Percentiles rank a stretch among this genome's conserved stretches.
Evolutionary conservation across 176 grass and related monocot genomes (phyloP).

Genomic region (Thinopyrum elongatum): DNA sequence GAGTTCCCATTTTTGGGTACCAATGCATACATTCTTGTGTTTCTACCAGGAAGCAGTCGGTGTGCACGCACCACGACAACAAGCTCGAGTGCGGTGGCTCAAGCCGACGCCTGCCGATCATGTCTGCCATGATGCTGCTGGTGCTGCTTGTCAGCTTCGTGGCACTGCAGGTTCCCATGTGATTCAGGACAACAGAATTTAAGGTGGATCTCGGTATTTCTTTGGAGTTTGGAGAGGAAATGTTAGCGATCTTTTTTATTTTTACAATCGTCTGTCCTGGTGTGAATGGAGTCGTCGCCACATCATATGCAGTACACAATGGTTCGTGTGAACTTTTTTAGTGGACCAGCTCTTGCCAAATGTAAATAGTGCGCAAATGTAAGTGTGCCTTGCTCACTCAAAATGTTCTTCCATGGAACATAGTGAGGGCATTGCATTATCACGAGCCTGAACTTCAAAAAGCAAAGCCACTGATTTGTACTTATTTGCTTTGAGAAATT

Average conservation of each 20-base stretch:
- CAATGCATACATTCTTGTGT: not conserved
- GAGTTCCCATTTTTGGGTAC: not conserved
- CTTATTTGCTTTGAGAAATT: no score
- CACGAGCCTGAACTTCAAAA: no score
- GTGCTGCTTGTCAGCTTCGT: slow-evolving; percentile 18
- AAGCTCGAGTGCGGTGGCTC: slow-evolving; percentile 51
- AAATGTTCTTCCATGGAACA: not conserved
- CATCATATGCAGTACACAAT: no score
- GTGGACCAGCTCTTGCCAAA: not conserved
- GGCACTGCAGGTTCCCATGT: not conserved
- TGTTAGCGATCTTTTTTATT: not conserved
- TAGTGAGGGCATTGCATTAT: not conserved
- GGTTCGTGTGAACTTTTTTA: not conserved
- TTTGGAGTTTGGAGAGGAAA: not conserved
- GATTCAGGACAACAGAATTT: not conserved
- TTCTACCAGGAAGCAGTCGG: slow-evolving; percentile 36
- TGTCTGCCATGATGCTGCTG: slow-evolving; percentile 30
- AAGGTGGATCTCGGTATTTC: not conserved
- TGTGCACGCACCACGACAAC: slow-evolving; percentile 65
- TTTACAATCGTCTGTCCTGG: not conserved
- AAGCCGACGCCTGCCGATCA: not conserved
- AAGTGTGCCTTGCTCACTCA: not conserved
- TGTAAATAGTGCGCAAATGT: not conserved
- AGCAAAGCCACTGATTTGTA: no score
- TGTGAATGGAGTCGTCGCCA: not conserved